phyloP scores from a whole-genome alignment of 2,329 filamentous ascomycete species.

The Aspergillus latus region DNA sequence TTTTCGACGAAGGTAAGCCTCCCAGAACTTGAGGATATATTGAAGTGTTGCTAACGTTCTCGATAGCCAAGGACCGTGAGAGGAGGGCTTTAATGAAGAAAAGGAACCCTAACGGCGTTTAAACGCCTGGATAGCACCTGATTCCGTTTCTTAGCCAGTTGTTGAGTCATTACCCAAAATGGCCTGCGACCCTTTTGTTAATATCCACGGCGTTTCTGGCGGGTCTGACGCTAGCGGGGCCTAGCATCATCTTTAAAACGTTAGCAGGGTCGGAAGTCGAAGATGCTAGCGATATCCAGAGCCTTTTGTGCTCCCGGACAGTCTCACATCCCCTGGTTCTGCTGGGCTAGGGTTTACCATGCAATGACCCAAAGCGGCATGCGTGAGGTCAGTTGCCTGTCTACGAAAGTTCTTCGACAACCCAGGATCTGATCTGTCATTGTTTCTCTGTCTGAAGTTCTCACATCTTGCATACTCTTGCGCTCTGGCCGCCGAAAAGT shows the following conservation, averaged over 20 bases:
- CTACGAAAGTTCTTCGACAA: neutral
- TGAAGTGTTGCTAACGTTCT: constrained; percentile 17
- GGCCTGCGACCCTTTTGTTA: constrained; percentile 33
- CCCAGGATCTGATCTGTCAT: neutral
- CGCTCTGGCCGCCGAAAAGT: constrained; percentile 20
- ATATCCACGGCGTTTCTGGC: constrained; percentile 47
- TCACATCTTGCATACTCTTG: constrained; percentile 18
- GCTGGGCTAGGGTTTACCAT: neutral
- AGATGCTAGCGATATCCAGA: neutral
- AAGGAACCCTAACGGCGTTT: constrained; percentile 46
- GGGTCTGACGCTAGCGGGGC: constrained; percentile 35
- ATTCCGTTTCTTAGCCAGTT: constrained; percentile 23
- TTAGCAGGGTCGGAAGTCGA: constrained; percentile 3
- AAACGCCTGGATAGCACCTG: constrained; percentile 21
- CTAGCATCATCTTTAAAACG: constrained; percentile 13
- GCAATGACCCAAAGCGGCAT: neutral
- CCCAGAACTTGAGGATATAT: neutral
- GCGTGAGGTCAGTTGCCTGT: neutral
- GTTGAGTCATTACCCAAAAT: constrained; percentile 23
- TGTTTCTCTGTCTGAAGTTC: neutral
- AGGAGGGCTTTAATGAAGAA: constrained; percentile 66
- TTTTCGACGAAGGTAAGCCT: constrained; percentile 73
- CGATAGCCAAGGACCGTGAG: constrained; percentile 64
- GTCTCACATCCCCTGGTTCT: neutral
- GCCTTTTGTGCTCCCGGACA: neutral